phyloP scores from a whole-genome alignment of 371 early-diverging fungal species.

The Mucor plumbeus region DNA sequence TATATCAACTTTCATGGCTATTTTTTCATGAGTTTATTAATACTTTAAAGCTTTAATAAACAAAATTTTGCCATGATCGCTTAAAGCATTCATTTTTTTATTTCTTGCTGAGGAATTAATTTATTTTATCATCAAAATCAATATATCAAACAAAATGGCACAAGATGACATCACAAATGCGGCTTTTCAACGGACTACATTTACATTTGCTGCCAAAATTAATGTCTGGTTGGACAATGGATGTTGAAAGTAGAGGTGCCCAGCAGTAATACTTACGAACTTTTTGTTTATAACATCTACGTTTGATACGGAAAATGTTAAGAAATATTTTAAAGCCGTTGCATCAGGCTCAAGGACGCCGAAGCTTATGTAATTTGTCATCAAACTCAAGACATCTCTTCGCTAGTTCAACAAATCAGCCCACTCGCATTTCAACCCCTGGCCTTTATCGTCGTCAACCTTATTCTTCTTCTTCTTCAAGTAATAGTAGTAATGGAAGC shows the following conservation, averaged over 20 bases:
- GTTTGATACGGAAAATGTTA: neutral
- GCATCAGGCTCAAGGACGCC: neutral
- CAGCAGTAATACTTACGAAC: neutral
- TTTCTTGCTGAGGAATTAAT: too few relatives aligned
- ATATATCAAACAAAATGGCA: too few relatives aligned
- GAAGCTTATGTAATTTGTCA: neutral
- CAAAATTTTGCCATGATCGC: too few relatives aligned
- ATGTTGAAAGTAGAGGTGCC: neutral
- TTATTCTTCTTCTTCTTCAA: neutral
- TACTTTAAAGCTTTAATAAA: too few relatives aligned
- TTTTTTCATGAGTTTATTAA: too few relatives aligned
- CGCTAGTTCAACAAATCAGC: neutral
- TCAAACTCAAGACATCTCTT: neutral
- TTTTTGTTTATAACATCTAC: neutral
- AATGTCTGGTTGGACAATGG: neutral
- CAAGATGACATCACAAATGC: constrained; percentile 5
- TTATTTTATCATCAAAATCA: too few relatives aligned
- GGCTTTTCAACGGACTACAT: neutral
- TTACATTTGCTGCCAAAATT: neutral
- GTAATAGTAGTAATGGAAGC: neutral
- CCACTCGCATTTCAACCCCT: neutral
- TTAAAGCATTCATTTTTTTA: too few relatives aligned
- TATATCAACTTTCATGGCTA: too few relatives aligned
- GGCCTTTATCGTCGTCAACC: neutral
- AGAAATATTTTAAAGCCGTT: neutral